Evolutionary conservation across 78 protist genomes (phyloP), one percentile per base, ranked within the genome.

Genomic region (Chrysochromulina tobinii): DNA sequence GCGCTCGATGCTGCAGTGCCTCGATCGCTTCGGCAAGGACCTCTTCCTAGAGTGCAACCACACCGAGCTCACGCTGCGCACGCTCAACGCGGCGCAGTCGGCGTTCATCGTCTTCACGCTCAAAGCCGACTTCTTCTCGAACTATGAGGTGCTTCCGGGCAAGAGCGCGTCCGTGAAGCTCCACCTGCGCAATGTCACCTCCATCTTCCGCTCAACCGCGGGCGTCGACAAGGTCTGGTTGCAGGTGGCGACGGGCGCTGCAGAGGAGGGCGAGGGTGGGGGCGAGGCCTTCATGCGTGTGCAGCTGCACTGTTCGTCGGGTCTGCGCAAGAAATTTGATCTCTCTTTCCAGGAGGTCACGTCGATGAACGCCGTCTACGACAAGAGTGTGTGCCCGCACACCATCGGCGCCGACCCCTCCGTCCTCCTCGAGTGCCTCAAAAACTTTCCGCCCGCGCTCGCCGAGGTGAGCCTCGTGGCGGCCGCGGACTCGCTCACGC

Each of bases 291-390:
- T 50, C 83, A 3, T 75, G 57, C 83, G 83, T n/a, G 83, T 75
- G 21, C 83, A 50, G 25, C 83, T 18, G 1, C 38, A 75, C 58
- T 75, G 83, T 57, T 9, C 83, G 20, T 50, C 7, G 25, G 83
- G 83, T 3, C 58, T 75, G 27, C 51, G 83, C 51, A 75, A 75
- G 57, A 75, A 75, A 57, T 75, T 75, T n/a, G 83, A 75, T 57
- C 54, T 75, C 83, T 54, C 83, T 7, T 50, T 50, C 21, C 25
- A 75, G 17, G 83, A 75, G 83, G 83, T 75, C 38, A 75, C 83
- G 57, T 3, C 25, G 58, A 75, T 75, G 27, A 75, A 50, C 83
- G 83, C 83, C 2, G 83, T 75, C 25, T 75, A 75, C 57, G 38
- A 54, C 4, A 3, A 3, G 18, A 57, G 50, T 57, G 1, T 12